Evolutionary conservation across 2,329 filamentous ascomycete species (phyloP).

Genomic region (Arachnomyces sp.): DNA sequence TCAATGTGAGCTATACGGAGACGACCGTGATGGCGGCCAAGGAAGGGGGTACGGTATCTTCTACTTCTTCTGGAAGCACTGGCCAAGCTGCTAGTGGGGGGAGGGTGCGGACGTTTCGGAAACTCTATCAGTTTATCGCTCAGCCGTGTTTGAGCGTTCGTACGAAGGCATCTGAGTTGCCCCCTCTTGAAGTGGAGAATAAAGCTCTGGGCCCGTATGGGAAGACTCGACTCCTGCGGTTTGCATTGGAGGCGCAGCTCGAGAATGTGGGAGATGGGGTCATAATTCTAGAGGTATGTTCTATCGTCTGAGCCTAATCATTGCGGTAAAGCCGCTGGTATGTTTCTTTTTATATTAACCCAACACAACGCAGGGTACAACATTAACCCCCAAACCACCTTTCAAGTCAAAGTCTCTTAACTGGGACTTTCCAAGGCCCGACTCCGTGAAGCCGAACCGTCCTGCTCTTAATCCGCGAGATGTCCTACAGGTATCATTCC

Average conservation of each 20-base stretch:
- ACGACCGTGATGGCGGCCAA: conserved; percentile 38
- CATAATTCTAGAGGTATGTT: conserved; percentile 63
- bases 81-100: conserved; percentile 42
- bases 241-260: conserved; percentile 85
- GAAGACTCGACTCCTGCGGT: conserved; percentile 41
- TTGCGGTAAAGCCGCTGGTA: not conserved
- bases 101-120: conserved; percentile 77
- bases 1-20: conserved; percentile 92
- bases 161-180: conserved; percentile 70
- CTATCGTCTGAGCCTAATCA: not conserved
- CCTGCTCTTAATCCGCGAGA: conserved; percentile 54
- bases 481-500: conserved; percentile 58
- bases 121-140: conserved; percentile 93
- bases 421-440: conserved; percentile 41
- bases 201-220: conserved; percentile 39
- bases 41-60: conserved; percentile 17
- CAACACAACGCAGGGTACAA: conserved; percentile 31
- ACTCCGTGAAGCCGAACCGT: conserved; percentile 22
- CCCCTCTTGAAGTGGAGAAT: conserved; percentile 39
- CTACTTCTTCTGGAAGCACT: conserved; percentile 19
- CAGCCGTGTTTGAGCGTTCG: conserved; percentile 83
- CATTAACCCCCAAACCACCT: conserved; percentile 44
- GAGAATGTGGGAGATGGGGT: conserved; percentile 86
- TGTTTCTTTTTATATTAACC: not conserved
- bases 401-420: conserved; percentile 49